phyloP scores from a whole-genome alignment of 2,329 filamentous ascomycete genomes.

The Paraphaeosphaeria minitans region DNA sequence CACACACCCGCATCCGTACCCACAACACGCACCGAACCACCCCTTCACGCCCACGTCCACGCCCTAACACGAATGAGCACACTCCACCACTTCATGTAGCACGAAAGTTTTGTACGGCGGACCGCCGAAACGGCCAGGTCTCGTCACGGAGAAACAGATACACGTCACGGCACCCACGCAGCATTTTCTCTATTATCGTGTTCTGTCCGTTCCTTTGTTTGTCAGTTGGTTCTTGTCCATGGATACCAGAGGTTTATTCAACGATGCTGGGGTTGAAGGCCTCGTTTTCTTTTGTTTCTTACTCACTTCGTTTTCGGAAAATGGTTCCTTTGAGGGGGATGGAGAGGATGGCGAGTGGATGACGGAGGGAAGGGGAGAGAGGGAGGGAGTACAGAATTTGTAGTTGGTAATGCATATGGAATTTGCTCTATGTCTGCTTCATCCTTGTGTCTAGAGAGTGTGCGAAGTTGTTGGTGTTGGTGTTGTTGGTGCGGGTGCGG shows the following conservation, averaged over 20 bases:
- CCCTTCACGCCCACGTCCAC: conserved; percentile 4
- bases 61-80: conserved; percentile 13
- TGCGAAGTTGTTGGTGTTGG: background rate
- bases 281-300: conserved; percentile 2
- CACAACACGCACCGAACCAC: conserved; percentile 7
- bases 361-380: background rate
- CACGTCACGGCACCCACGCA: conserved; percentile 7
- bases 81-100: conserved; percentile 31
- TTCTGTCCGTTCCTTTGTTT: too few relatives aligned
- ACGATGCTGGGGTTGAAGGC: background rate
- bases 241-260: conserved; percentile 8
- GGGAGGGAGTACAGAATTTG: background rate
- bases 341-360: too few relatives aligned
- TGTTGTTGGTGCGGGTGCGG: background rate
- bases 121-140: background rate
- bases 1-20: conserved; percentile 2
- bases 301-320: background rate
- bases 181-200: background rate
- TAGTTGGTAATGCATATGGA: background rate
- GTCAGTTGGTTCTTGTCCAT: background rate
- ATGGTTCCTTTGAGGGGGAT: too few relatives aligned
- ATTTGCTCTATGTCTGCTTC: background rate
- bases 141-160: conserved; percentile 4
- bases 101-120: conserved; percentile 27
- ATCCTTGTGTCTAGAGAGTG: too few relatives aligned